phyloP scores from a whole-genome alignment of 2,329 filamentous ascomycete genomes.

The Lasiodiplodia sp. region DNA sequence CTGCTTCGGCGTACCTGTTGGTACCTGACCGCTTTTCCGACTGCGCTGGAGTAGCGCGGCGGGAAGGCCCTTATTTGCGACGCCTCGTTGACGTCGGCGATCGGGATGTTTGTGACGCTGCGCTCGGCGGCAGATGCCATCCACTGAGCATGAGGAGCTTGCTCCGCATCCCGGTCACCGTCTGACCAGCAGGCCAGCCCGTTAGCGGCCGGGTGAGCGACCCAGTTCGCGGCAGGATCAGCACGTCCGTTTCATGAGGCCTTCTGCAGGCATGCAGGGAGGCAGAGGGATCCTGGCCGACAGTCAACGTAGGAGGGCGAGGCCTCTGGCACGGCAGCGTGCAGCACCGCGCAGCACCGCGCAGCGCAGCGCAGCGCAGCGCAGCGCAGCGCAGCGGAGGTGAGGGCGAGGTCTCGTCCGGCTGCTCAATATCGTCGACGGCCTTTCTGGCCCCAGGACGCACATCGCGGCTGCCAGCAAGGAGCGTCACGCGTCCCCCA shows the following conservation, averaged over 20 bases:
- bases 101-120: not conserved
- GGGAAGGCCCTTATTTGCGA: conserved; percentile 18
- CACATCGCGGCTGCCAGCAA: conserved; percentile 6
- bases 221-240: conserved; percentile 6
- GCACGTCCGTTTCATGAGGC: conserved; percentile 9
- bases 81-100: conserved; percentile 12
- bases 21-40: conserved; percentile 20
- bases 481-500: conserved; percentile 11
- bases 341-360: not conserved
- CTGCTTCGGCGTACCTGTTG: not conserved
- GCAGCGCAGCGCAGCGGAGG: not conserved
- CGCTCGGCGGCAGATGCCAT: not conserved
- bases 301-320: not conserved
- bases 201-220: conserved; percentile 14
- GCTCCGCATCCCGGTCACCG: not conserved
- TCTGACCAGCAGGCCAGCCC: not conserved
- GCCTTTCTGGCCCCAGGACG: conserved; percentile 13
- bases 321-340: not conserved
- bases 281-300: too few relatives aligned
- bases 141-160: not conserved
- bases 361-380: not conserved
- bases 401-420: conserved; percentile 16
- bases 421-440: conserved; percentile 11
- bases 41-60: not conserved
- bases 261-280: not conserved